Percentiles rank a stretch among this genome's conserved stretches.
phyloP scores from a whole-genome alignment of 495 filamentous ascomycete species.

The Daldinia grandis region DNA sequence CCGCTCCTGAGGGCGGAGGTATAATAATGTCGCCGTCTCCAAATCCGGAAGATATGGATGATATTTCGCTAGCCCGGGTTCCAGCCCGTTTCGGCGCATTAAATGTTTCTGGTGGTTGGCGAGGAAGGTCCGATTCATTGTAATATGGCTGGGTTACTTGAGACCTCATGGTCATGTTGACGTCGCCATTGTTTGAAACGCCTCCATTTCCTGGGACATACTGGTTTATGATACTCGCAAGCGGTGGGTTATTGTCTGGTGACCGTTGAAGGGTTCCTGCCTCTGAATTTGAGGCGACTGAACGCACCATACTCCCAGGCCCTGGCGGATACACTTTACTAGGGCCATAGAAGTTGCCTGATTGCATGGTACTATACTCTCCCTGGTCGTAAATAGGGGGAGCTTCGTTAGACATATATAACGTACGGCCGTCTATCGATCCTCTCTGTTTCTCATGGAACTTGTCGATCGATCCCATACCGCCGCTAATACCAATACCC shows the following conservation, averaged over 20 bases:
- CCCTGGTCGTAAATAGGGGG: slow-evolving; percentile 53
- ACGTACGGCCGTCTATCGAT: slow-evolving; percentile 10
- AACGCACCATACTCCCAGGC: slow-evolving; percentile 14
- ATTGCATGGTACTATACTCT: slow-evolving; percentile 31
- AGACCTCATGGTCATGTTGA: slow-evolving; percentile 41
- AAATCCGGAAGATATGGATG: slow-evolving; percentile 64
- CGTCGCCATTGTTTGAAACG: slow-evolving; percentile 17
- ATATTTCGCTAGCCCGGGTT: slow-evolving; percentile 52
- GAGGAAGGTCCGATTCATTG: slow-evolving; percentile 50
- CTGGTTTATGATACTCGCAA: slow-evolving; percentile 13
- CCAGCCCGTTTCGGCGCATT: slow-evolving; percentile 43
- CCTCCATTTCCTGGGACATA: slow-evolving; percentile 14
- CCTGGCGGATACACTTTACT: slow-evolving; percentile 36
- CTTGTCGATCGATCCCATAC: slow-evolving; percentile 27
- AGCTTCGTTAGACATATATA: slow-evolving; percentile 33
- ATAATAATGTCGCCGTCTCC: slow-evolving; percentile 61
- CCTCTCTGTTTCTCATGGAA: slow-evolving; percentile 8
- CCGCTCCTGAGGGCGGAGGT: slow-evolving; percentile 34
- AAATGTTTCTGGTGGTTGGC: slow-evolving; percentile 48
- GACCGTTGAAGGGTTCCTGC: slow-evolving; percentile 22
- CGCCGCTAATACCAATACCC: slow-evolving; percentile 1
- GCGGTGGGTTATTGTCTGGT: slow-evolving; percentile 12
- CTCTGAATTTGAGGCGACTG: slow-evolving; percentile 18
- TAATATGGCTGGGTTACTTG: slow-evolving; percentile 47
- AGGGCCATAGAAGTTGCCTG: slow-evolving; percentile 42